A percentile compares a stretch with the other conserved stretches of the same genome.
These are phyloP conservation scores for Zoysia japonica DNA, from an alignment of 176 grass and related monocot genomes.

Conservation along the genomic window DNA sequence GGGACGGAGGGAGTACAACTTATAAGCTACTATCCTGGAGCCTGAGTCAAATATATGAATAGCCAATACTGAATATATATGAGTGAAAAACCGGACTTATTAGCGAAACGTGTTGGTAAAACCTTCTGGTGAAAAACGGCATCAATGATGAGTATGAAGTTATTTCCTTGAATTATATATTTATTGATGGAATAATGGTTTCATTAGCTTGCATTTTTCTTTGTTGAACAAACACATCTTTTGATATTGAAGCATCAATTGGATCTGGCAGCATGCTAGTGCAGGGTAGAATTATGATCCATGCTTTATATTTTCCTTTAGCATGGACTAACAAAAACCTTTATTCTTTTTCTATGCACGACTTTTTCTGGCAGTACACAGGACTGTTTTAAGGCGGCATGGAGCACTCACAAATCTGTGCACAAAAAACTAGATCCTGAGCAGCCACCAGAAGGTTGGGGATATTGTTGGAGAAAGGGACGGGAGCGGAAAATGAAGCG, in stretches of 20 bases:
- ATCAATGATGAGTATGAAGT: not conserved
- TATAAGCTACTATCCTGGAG: not conserved
- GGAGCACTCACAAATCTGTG: constrained; percentile 84
- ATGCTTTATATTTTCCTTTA: not conserved
- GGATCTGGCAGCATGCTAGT: not conserved
- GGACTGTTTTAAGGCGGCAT: constrained; percentile 87
- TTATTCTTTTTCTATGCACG: constrained; percentile 11
- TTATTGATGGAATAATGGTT: not conserved
- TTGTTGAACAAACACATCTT: constrained; percentile 3
- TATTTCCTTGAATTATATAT: not conserved
- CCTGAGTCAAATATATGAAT: not conserved
- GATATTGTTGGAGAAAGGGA: constrained; percentile 86
- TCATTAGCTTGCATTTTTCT: not conserved
- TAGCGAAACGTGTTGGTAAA: not conserved
- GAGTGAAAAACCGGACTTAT: not conserved
- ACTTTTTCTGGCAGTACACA: constrained; percentile 59
- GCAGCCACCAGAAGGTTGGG: constrained; percentile 66
- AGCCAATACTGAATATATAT: not conserved
- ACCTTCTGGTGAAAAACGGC: not conserved
- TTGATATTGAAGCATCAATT: constrained; percentile 5
- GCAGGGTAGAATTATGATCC: constrained; percentile 13
- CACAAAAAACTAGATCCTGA: constrained; percentile 67
- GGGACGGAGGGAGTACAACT: too few species aligned
- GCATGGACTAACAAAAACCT: not conserved
- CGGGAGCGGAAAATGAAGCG: constrained; percentile 52